Evolutionary conservation across 176 grass and related monocot species (phyloP).

Genomic region (Oryza officinalis): DNA sequence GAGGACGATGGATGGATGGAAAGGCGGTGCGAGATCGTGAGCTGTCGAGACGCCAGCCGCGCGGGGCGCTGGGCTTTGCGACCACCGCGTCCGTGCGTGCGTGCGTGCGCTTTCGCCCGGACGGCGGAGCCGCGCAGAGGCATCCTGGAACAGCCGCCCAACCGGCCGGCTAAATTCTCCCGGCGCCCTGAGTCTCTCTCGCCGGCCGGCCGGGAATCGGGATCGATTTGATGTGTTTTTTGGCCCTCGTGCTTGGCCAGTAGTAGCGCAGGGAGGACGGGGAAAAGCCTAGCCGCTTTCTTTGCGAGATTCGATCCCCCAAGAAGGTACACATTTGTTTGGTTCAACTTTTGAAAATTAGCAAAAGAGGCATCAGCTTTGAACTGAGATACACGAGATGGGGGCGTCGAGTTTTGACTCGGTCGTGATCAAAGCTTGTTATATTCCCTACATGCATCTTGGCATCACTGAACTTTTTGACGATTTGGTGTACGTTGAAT

Average conservation of each 20-base stretch:
- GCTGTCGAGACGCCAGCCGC: slow-evolving; percentile 25
- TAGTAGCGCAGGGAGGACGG: neutral
- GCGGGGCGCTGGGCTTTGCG: neutral
- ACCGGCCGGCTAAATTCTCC: slow-evolving; percentile 10
- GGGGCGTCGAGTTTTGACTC: neutral
- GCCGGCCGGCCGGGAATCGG: neutral
- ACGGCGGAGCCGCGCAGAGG: neutral
- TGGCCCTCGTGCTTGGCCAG: neutral
- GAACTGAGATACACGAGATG: neutral
- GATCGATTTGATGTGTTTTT: slow-evolving; percentile 16
- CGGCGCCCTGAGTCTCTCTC: neutral
- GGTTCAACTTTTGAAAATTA: slow-evolving; percentile 5
- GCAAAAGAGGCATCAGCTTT: neutral
- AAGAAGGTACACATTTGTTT: neutral
- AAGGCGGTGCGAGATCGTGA: slow-evolving; percentile 9
- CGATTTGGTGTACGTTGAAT: slow-evolving; percentile 22
- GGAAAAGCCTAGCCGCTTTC: neutral
- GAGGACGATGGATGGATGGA: neutral
- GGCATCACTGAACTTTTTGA: neutral
- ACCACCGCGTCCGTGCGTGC: neutral
- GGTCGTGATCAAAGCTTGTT: neutral
- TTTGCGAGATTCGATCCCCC: slow-evolving; percentile 28
- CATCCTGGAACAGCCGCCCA: slow-evolving; percentile 40
- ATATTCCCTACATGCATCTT: neutral
- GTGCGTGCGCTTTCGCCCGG: neutral